Conservation (phyloP, 495 filamentous ascomycete genomes). For the Chaetomium fimeti region DNA sequence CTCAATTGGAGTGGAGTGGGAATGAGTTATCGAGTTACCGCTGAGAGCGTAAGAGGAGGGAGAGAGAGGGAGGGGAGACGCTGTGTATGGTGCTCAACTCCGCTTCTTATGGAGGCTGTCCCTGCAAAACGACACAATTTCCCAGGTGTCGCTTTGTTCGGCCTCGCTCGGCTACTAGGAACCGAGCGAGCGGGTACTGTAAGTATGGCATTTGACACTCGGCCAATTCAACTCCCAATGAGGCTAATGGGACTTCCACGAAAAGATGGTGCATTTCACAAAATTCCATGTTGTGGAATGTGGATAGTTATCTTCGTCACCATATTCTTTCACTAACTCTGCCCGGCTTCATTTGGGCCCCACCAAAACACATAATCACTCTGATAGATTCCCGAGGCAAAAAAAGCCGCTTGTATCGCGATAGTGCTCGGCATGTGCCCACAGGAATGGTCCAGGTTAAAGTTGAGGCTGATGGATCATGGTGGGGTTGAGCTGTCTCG, state of each 20-base stretch:
- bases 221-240: not conserved
- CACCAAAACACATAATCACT: constrained; percentile 3
- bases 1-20: not conserved
- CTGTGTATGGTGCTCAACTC: constrained; percentile 1
- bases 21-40: not conserved
- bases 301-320: too few species aligned
- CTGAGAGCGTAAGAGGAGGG: not conserved
- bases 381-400: not conserved
- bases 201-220: constrained; percentile 14
- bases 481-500: not conserved
- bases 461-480: not conserved
- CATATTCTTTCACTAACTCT: too few species aligned
- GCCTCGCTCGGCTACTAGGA: constrained; percentile 16
- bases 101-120: constrained; percentile 11
- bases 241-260: too few species aligned
- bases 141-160: constrained; percentile 1
- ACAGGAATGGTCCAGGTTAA: not conserved
- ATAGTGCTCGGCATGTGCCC: constrained; percentile 10
- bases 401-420: constrained; percentile 1
- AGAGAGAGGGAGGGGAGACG: not conserved
- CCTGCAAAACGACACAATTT: not conserved
- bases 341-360: too few species aligned
- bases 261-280: too few species aligned
- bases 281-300: too few species aligned
- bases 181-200: constrained; percentile 3